Evolutionary conservation across 257 asterid genomes (phyloP).

Genomic region (Ilex asprella): DNA sequence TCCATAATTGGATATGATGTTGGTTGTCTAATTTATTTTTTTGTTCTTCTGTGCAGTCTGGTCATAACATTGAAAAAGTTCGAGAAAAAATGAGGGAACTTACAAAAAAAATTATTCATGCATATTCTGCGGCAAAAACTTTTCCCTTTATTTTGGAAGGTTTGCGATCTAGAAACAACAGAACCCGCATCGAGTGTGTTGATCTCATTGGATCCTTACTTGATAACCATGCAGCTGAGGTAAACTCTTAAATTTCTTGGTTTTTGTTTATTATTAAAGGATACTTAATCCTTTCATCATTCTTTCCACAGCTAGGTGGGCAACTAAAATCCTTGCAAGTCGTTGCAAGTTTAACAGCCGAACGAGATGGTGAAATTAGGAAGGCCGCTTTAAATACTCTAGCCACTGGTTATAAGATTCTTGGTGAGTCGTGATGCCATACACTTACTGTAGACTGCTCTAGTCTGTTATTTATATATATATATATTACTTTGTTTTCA

Average conservation of each 20-base stretch:
- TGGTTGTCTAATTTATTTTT: conserved; percentile 7
- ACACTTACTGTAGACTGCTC: not conserved
- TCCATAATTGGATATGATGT: no score
- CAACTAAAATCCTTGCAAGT: conserved; percentile 93
- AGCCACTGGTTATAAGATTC: conserved; percentile 92
- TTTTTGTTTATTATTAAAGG: not conserved
- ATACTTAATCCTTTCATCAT: conserved; percentile 5
- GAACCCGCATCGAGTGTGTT: conserved; percentile 89
- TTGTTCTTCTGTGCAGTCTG: conserved; percentile 55
- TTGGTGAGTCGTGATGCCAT: conserved; percentile 48
- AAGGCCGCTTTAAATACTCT: conserved; percentile 90
- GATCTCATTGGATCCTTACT: conserved; percentile 92
- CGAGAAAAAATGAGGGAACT: conserved; percentile 94
- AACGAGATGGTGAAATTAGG: conserved; percentile 94
- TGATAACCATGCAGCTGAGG: conserved; percentile 89
- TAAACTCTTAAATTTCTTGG: conserved; percentile 13
- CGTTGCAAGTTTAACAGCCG: conserved; percentile 94
- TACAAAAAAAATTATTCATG: conserved; percentile 64
- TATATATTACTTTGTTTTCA: no score
- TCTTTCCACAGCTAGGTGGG: conserved; percentile 53
- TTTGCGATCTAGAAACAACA: conserved; percentile 87
- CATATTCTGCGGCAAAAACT: conserved; percentile 81
- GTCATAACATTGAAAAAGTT: conserved; percentile 91
- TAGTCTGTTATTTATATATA: not conserved
- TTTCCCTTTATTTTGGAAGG: conserved; percentile 95